Base-by-base conservation (phyloP, 805 yeast species). In the Yamadazyma philogaea region DNA sequence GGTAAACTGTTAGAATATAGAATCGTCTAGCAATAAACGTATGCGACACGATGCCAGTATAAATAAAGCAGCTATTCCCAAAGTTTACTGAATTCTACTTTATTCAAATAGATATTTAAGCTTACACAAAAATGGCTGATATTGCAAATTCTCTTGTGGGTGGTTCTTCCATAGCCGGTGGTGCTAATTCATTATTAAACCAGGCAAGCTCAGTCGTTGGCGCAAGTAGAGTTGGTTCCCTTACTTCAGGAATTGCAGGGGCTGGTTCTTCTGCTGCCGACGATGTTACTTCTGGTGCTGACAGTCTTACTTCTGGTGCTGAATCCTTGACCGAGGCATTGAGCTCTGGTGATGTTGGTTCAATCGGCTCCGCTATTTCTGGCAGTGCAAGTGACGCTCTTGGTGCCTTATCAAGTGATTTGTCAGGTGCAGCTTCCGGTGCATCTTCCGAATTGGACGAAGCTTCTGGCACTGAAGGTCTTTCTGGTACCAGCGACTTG, bases 201-300 rank as follows among this genome's bases (percentile, higher is more conserved):
- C 35, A 32, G 16, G 35, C 35, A 5, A 32, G 35, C 12, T 24
- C 39, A 15, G 39, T 34, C 30, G 18, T 37, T 20, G 40, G 40
- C 26, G 28, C n/a, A n/a, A 40, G 57, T 43, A 50, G 47, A 17
- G 37, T 43, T 31, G 52, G 48, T 38, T 44, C 47, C 37, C 53
- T 50, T 14, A 34, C 50, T 14, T 34, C 37, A 5, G 24, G 14
- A 17, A 3, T 19, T 12, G 55, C 55, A 30, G 54, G 32, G 12
- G 46, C 34, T 50, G 61, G 51, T 19, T 44, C 52, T 43, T 43
- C 17, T 37, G 44, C 57, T 2, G 36, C 17, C 24, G 21, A 17
- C 2, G 34, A 14, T 31, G 35, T 14, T 4, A 22, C 18, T 20
- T 30, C 31, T 17, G 36, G 14, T 22, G 14, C 31, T 6, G 31